Percentiles rank a stretch among this genome's conserved stretches.
Conservation (phyloP, 495 filamentous ascomycete genomes). For the Acidomyces sp. region DNA sequence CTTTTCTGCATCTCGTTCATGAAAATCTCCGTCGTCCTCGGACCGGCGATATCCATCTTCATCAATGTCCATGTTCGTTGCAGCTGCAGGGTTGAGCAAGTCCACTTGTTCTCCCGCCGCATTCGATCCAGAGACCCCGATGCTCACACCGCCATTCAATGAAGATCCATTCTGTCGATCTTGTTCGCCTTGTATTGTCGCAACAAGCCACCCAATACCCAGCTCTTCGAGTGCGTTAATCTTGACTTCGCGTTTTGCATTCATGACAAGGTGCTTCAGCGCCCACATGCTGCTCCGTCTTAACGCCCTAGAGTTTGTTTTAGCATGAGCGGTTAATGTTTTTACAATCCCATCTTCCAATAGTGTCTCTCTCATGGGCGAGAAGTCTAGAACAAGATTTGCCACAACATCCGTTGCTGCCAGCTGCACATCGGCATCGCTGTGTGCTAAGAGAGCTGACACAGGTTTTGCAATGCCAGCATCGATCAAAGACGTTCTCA, state of each 20-base stretch:
- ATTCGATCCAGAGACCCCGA: conserved; percentile 36
- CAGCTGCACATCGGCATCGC: conserved; percentile 68
- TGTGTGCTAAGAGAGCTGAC: conserved; percentile 61
- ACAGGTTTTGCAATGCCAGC: conserved; percentile 66
- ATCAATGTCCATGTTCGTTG: conserved; percentile 27
- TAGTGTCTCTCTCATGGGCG: conserved; percentile 75
- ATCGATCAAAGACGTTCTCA: conserved; percentile 80
- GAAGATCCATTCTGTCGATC: no score
- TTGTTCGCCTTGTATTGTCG: conserved; percentile 17
- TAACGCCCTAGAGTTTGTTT: conserved; percentile 56
- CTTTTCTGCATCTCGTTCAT: conserved; percentile 20
- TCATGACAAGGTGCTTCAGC: conserved; percentile 71
- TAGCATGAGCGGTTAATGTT: conserved; percentile 70
- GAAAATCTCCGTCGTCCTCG: conserved; percentile 32
- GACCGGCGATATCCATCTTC: conserved; percentile 21
- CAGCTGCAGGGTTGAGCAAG: conserved; percentile 45
- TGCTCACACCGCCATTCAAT: conserved; percentile 12
- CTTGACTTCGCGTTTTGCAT: conserved; percentile 54
- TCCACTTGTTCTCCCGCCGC: conserved; percentile 53
- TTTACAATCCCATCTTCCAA: conserved; percentile 63
- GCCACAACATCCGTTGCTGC: conserved; percentile 69
- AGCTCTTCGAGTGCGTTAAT: conserved; percentile 63
- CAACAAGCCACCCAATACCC: conserved; percentile 61
- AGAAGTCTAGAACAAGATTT: conserved; percentile 75
- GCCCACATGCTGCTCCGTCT: conserved; percentile 81